These are phyloP conservation scores for Bipolaris oryzae DNA, from an alignment of 2,329 filamentous ascomycete genomes.

Conservation along the genomic window DNA sequence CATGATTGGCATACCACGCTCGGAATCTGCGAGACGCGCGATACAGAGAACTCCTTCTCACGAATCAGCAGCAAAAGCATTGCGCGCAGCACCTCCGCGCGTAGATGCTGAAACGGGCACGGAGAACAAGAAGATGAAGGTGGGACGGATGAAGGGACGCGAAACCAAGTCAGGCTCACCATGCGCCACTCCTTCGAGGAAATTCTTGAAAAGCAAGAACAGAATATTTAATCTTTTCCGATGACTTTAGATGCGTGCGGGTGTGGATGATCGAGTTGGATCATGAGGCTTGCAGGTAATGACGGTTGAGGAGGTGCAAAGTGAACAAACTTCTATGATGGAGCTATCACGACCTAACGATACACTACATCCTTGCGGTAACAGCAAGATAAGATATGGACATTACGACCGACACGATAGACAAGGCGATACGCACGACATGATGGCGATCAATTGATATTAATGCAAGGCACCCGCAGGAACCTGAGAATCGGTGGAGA, in stretches of 20 bases:
- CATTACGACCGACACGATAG: conserved; percentile 9
- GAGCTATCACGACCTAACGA: conserved; percentile 26
- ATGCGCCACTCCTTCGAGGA: conserved; percentile 28
- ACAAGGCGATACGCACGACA: conserved; percentile 4
- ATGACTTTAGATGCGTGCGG: background rate
- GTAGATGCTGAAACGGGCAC: conserved; percentile 8
- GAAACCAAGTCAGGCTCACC: conserved; percentile 10
- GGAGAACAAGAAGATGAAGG: conserved; percentile 28
- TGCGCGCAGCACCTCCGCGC: conserved; percentile 18
- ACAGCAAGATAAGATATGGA: conserved; percentile 17
- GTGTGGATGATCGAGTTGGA: conserved; percentile 1
- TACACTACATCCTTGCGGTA: conserved; percentile 22
- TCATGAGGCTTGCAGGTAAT: conserved; percentile 3
- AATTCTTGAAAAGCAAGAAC: conserved; percentile 44
- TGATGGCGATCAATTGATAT: conserved; percentile 30
- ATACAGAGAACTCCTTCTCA: conserved; percentile 25
- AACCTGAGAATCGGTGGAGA: conserved; percentile 6
- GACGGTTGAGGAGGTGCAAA: conserved; percentile 10
- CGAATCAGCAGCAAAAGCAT: conserved; percentile 28
- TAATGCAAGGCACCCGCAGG: conserved; percentile 46
- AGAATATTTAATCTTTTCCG: conserved; percentile 48
- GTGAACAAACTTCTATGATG: background rate
- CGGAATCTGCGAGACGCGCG: conserved; percentile 27
- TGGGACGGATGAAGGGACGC: conserved; percentile 19
- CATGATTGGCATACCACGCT: conserved; percentile 38